These are phyloP conservation scores for Exophiala calicioides DNA, from an alignment of 2,329 filamentous ascomycete genomes.

Conservation along the genomic window DNA sequence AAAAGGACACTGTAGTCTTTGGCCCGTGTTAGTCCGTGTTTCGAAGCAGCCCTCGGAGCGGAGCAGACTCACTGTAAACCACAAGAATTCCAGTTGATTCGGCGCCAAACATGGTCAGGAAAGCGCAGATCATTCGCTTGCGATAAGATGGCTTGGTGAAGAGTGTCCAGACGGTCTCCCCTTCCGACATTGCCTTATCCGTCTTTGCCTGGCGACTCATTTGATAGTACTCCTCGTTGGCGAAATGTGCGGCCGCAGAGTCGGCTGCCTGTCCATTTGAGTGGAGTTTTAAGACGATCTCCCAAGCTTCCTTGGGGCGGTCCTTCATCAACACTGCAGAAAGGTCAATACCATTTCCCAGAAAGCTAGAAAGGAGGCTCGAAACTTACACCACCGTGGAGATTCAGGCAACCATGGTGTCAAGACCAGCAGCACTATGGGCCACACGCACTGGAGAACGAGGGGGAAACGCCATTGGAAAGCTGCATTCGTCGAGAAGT, in stretches of 20 bases:
- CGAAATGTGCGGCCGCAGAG: background rate
- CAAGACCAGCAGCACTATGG: conserved; percentile 42
- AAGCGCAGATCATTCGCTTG: conserved; percentile 9
- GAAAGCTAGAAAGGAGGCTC: background rate
- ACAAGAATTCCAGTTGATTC: conserved; percentile 7
- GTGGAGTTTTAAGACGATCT: conserved; percentile 45
- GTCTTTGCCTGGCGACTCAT: background rate
- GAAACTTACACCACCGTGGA: conserved; percentile 48
- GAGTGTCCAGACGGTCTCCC: conserved; percentile 2
- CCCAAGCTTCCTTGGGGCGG: conserved; percentile 46
- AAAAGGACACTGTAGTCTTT: conserved; percentile 8
- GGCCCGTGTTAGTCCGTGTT: background rate
- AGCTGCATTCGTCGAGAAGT: conserved; percentile 41
- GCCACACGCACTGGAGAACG: conserved; percentile 42
- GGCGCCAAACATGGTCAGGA: conserved; percentile 2
- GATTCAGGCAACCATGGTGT: conserved; percentile 48
- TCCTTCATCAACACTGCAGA: conserved; percentile 42
- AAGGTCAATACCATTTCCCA: background rate
- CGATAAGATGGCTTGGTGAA: conserved; percentile 7
- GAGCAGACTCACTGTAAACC: conserved; percentile 37
- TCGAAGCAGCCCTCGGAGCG: background rate
- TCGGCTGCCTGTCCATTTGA: conserved; percentile 8
- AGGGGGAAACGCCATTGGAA: conserved; percentile 53
- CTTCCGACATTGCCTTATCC: background rate
- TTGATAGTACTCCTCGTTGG: conserved; percentile 10